phyloP scores from a whole-genome alignment of 225 moss, liverwort and hornwort genomes.

The Polytrichum commune region DNA sequence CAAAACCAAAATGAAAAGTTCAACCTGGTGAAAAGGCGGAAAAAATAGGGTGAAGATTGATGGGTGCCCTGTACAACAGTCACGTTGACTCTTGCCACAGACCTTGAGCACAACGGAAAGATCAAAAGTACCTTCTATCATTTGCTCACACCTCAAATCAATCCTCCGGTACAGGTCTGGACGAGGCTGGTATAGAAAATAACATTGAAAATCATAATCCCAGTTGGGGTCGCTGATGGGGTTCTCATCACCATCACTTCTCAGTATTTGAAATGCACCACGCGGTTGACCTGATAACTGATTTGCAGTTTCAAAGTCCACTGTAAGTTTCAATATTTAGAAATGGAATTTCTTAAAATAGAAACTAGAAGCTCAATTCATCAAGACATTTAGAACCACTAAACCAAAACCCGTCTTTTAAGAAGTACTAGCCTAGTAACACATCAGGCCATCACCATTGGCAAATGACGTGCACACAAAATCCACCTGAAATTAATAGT shows the following conservation, averaged over 20 bases:
- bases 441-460: too few species aligned
- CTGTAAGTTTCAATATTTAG: too few species aligned
- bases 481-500: too few species aligned
- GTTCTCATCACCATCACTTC: slow-evolving; percentile 33
- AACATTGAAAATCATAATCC: slow-evolving; percentile 79
- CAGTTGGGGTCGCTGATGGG: slow-evolving; percentile 18
- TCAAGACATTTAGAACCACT: too few species aligned
- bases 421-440: too few species aligned
- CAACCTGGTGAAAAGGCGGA: background rate
- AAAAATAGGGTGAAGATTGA: background rate
- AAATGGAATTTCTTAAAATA: too few species aligned
- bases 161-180: slow-evolving; percentile 73
- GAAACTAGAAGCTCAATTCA: too few species aligned
- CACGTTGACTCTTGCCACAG: slow-evolving; percentile 1
- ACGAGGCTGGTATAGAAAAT: slow-evolving; percentile 74
- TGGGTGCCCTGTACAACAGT: background rate
- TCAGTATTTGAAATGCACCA: slow-evolving; percentile 58
- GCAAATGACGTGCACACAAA: too few species aligned
- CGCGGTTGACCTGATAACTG: slow-evolving; percentile 80
- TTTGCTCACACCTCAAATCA: slow-evolving; percentile 86
- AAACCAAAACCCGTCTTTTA: too few species aligned
- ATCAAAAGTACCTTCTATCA: slow-evolving; percentile 61
- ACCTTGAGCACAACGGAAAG: background rate
- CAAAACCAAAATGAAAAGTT: slow-evolving; percentile 2
- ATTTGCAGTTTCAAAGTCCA: slow-evolving; percentile 7